Evolutionary conservation across 1,284 basidiomycete genomes (phyloP), one percentile per base, ranked within the genome.

Genomic region (Heterobasidion occidentale): DNA sequence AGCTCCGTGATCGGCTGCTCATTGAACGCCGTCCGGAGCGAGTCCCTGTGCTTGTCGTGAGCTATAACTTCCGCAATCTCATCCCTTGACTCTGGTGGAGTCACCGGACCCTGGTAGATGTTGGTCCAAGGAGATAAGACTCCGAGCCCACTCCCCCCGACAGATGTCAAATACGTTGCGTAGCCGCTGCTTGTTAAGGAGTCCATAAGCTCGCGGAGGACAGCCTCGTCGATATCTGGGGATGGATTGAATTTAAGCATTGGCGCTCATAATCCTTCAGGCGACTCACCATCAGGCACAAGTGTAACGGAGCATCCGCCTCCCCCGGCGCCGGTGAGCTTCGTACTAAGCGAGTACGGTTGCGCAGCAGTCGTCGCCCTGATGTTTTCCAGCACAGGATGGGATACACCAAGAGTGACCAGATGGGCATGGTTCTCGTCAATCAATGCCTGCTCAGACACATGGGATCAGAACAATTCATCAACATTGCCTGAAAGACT

Each of bases 251-350:
- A 36, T 44, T 9, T 12, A 9, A 34, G 11, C 27, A 49, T 9
- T 35, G 9, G 45, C 14, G n/a, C 8, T 8, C 20, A 46, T 14
- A 2, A 46, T 15, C 17, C 17, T 17, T 9, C 9, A 34, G 54
- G 42, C 57, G n/a, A 71, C 78, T 56, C 59, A 86, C 93, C 81
- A 73, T 98, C 94, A 52, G 95, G 95, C 53, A 99, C 79, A 36
- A 99, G 81, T 6, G 95, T 98, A 34, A 99, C 94, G 2, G 96
- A 90, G 67, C 97, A 99, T 15, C 97, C 97, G 15, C 97, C 97
- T 34, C 97, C 97, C n/a, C 97, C 97, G 2, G 97, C 96, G 46
- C 97, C 97, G 2, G 97, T 99, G 55, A 99, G 74, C 76, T 99
- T 99, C n/a, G 96, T 98, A 62, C 86, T 86, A 51, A 99, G 76